Base-by-base conservation (phyloP, 805 yeast genomes). In the Komagataella mondaviorum region DNA sequence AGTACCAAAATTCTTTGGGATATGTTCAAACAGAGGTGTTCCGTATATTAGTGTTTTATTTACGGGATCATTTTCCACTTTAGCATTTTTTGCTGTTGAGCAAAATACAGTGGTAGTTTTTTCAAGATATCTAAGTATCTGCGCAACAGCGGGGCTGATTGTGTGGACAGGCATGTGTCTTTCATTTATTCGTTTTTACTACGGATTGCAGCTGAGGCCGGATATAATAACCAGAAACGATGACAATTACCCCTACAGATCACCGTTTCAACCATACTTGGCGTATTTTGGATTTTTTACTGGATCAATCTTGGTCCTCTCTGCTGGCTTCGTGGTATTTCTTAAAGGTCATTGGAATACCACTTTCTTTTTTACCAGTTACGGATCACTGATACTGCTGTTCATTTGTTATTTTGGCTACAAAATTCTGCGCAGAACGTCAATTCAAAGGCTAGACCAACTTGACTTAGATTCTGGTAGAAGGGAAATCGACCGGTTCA, bases 401-500 rank as follows among this genome's bases (percentile, higher is more conserved):
- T 61, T 65, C 0, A 51, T 69, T 2, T 71, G 77, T 44, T 78
- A 75, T 56, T 12, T 71, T 43, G 66, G 70, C 5, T 76, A 83
- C 64, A 81, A 80, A 59, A 46, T 80, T 0, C 60, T 80, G 14
- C 75, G 80, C 53, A 78, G 87, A 7, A 81, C 90, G 1, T 75
- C 79, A 55, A 68, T 83, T 8, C 85, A 80, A 50, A 74, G 86
- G 49, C 66, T 86, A 48, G 90, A 85, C 57, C 83, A 85, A 48
- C 62, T 88, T 54, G 95, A 88, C 63, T 75, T 85, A 61, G 96
- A 88, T 63, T 76, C 88, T 0, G 96, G 96, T 2, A 71, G 96
- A 58, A 73, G 93, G 49, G 96, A 88, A 62, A 79, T 83, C 67
- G 96, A 88, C 64, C 70, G 88, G 49, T 77, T 77, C 55, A 78